Conservation (phyloP, 1,284 basidiomycete genomes). For the Erythrobasidium hasegawianum region DNA sequence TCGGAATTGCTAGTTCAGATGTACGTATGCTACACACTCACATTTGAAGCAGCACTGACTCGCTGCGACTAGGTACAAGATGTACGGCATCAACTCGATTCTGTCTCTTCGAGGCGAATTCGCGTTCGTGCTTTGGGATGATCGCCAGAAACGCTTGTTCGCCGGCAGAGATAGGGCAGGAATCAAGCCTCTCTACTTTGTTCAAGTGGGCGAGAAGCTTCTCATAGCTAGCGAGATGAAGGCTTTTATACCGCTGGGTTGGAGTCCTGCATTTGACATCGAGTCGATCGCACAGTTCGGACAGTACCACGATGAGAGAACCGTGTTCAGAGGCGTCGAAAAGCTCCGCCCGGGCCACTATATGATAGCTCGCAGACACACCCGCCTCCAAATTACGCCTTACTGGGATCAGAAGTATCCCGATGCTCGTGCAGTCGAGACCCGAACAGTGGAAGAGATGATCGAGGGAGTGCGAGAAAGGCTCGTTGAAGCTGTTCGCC, state of each 20-base stretch:
- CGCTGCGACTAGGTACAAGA: slow-evolving; percentile 13
- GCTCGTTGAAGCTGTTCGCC: slow-evolving; percentile 50
- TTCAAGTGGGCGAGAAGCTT: slow-evolving; percentile 48
- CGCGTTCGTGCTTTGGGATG: slow-evolving; percentile 50
- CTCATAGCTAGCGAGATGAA: slow-evolving; percentile 52
- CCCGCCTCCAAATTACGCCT: slow-evolving; percentile 49
- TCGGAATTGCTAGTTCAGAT: slow-evolving; percentile 52
- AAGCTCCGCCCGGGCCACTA: slow-evolving; percentile 51
- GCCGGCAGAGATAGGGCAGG: slow-evolving; percentile 52
- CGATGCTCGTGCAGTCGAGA: slow-evolving; percentile 42
- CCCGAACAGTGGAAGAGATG: slow-evolving; percentile 49
- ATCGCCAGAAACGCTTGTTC: slow-evolving; percentile 46
- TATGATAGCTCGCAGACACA: slow-evolving; percentile 47
- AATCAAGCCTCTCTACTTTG: slow-evolving; percentile 53
- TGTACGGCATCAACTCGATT: slow-evolving; percentile 50
- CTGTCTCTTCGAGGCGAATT: slow-evolving; percentile 52
- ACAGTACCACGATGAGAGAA: slow-evolving; percentile 44
- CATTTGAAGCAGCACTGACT: background rate
- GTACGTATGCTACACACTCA: slow-evolving; percentile 42
- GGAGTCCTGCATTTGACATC: slow-evolving; percentile 45
- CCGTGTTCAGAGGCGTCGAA: slow-evolving; percentile 50
- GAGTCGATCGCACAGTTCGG: slow-evolving; percentile 41
- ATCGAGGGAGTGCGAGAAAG: slow-evolving; percentile 47
- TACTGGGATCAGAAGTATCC: slow-evolving; percentile 50
- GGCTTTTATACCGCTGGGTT: slow-evolving; percentile 49